A percentile compares a stretch with the other conserved stretches of the same genome.
Conservation (phyloP, 345 rosid genomes). For the Anacardium occidentale region DNA sequence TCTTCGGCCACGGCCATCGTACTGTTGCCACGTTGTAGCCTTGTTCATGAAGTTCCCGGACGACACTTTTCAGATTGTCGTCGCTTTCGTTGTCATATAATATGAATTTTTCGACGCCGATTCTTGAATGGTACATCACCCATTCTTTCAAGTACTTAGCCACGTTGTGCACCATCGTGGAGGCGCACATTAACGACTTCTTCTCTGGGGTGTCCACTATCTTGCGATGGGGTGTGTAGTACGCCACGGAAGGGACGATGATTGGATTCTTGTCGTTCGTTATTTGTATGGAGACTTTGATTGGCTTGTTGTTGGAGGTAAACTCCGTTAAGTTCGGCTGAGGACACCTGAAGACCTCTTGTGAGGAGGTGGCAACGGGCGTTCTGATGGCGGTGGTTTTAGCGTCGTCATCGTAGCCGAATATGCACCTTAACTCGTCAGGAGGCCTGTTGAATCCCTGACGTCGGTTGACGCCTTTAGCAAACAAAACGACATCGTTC, state of each 20-base stretch:
- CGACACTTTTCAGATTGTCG: conserved; percentile 43
- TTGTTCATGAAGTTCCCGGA: conserved; percentile 41
- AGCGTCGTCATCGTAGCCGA: conserved; percentile 33
- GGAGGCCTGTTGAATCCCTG: conserved; percentile 51
- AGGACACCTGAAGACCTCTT: conserved; percentile 75
- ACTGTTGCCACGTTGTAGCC: conserved; percentile 48
- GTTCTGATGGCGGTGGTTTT: conserved; percentile 45
- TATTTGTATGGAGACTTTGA: conserved; percentile 56
- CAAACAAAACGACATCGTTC: conserved; percentile 69
- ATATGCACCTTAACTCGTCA: conserved; percentile 54
- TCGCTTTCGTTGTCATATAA: conserved; percentile 83
- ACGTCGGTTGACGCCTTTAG: conserved; percentile 63
- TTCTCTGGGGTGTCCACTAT: neutral
- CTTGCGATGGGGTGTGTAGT: conserved; percentile 44
- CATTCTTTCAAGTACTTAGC: conserved; percentile 73
- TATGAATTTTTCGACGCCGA: conserved; percentile 72
- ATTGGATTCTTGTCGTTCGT: conserved; percentile 17
- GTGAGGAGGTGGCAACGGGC: conserved; percentile 64
- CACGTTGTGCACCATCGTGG: conserved; percentile 80
- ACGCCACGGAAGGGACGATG: conserved; percentile 67
- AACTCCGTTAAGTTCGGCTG: conserved; percentile 42
- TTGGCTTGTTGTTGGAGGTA: conserved; percentile 10
- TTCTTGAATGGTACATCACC: conserved; percentile 68
- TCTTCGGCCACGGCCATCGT: conserved; percentile 81
- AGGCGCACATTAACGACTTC: conserved; percentile 52